Conservation (phyloP, 1,284 basidiomycete species). For the Trichosporon sp. region DNA sequence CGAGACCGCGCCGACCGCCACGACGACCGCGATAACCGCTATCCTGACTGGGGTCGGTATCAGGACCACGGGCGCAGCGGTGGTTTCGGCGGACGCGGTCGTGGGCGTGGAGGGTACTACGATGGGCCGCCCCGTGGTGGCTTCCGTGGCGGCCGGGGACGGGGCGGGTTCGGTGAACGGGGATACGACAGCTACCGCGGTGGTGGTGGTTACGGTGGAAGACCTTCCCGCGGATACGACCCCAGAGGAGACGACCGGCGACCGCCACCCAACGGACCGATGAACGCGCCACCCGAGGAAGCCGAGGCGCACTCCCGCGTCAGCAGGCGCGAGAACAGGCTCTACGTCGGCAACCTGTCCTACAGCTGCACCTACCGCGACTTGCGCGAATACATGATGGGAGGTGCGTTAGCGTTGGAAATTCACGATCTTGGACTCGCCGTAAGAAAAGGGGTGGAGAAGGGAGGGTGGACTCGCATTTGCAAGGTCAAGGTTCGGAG, state of each 20-base stretch:
- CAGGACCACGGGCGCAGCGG: background rate
- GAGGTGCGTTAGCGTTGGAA: conserved; percentile 84
- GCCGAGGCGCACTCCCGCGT: conserved; percentile 85
- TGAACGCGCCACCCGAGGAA: conserved; percentile 86
- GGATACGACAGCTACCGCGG: conserved; percentile 18
- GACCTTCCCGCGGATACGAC: conserved; percentile 27
- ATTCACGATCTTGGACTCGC: conserved; percentile 32
- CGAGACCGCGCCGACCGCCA: conserved; percentile 66
- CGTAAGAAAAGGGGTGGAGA: conserved; percentile 50
- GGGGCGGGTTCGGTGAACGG: conserved; percentile 16
- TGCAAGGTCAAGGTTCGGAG: conserved; percentile 15
- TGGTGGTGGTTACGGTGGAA: background rate
- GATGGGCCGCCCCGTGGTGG: conserved; percentile 1
- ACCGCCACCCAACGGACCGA: conserved; percentile 63
- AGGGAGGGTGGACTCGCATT: conserved; percentile 11
- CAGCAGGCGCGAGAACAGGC: conserved; percentile 94
- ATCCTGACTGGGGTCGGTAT: background rate
- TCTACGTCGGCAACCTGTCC: conserved; percentile 96
- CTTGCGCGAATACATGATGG: conserved; percentile 96
- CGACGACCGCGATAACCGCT: conserved; percentile 26
- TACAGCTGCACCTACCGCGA: conserved; percentile 98
- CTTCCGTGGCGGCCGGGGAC: conserved; percentile 17
- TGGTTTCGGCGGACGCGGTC: conserved; percentile 7
- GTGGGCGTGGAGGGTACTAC: background rate
- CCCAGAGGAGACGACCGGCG: conserved; percentile 11